Percentiles rank a stretch among this genome's conserved stretches.
Conservation (phyloP, 202 grass and related monocot genomes). For the Panicum virgatum region DNA sequence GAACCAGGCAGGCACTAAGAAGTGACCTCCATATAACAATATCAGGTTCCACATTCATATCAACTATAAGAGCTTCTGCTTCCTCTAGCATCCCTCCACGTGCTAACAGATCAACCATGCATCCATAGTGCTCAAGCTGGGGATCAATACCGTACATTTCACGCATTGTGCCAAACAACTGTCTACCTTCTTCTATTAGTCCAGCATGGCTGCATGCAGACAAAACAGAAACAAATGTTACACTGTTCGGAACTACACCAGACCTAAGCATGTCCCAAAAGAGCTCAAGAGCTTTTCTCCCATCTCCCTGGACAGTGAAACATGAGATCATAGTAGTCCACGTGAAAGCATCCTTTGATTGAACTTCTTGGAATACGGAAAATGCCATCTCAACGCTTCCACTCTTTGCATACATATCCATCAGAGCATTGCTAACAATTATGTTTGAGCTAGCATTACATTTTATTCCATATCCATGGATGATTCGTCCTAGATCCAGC, state of each 20-base stretch:
- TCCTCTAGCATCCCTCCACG: constrained; percentile 66
- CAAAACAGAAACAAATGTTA: constrained; percentile 69
- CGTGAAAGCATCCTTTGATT: constrained; percentile 62
- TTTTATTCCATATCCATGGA: constrained; percentile 60
- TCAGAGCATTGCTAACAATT: constrained; percentile 61
- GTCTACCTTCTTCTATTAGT: constrained; percentile 63
- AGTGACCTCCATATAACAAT: constrained; percentile 78
- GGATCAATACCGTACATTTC: constrained; percentile 43
- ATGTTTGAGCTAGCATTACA: constrained; percentile 36
- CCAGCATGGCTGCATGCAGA: constrained; percentile 76
- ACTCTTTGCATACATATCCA: constrained; percentile 91
- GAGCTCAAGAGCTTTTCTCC: constrained; percentile 51
- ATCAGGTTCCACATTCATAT: constrained; percentile 69
- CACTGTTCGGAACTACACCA: constrained; percentile 54
- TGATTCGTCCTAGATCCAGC: constrained; percentile 50
- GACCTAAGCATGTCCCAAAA: constrained; percentile 60
- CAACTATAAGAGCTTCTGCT: constrained; percentile 58
- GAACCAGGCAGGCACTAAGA: constrained; percentile 66
- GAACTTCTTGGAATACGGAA: constrained; percentile 50
- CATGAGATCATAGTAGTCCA: constrained; percentile 88
- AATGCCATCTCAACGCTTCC: constrained; percentile 51
- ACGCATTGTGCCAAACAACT: constrained; percentile 57
- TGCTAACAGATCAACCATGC: constrained; percentile 74
- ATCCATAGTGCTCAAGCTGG: constrained; percentile 74
- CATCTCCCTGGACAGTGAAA: constrained; percentile 65